Evolutionary conservation across 2,329 filamentous ascomycete genomes (phyloP).

Genomic region (Sporothrix euskadiensis): DNA sequence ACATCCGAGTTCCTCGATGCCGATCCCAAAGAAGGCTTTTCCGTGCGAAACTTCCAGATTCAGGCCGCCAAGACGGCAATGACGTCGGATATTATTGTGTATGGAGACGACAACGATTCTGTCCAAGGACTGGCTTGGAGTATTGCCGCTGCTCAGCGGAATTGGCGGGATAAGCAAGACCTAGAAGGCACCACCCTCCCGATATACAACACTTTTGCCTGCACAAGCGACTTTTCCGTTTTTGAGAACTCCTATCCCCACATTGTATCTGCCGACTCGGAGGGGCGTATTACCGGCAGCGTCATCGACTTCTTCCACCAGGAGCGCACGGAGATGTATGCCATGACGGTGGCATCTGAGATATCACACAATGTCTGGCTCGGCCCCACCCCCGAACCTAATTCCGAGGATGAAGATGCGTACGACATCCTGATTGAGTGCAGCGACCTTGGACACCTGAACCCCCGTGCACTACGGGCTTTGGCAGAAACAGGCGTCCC

Average conservation of each 20-base stretch:
- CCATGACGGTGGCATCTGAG: conserved; percentile 86
- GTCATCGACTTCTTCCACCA: conserved; percentile 87
- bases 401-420: conserved; percentile 56
- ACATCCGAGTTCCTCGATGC: conserved; percentile 71
- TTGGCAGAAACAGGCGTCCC: conserved; percentile 58
- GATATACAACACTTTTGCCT: conserved; percentile 83
- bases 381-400: conserved; percentile 77
- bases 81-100: conserved; percentile 89
- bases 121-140: conserved; percentile 65
- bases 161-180: conserved; percentile 69
- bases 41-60: conserved; percentile 95
- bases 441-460: conserved; percentile 77
- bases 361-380: conserved; percentile 89
- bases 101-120: conserved; percentile 69
- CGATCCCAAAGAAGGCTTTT: conserved; percentile 88
- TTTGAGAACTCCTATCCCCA: conserved; percentile 71
- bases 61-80: conserved; percentile 85
- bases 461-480: conserved; percentile 64
- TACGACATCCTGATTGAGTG: conserved; percentile 89
- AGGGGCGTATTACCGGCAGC: conserved; percentile 70
- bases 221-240: conserved; percentile 61
- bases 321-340: conserved; percentile 88
- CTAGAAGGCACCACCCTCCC: conserved; percentile 56
- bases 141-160: conserved; percentile 73
- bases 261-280: conserved; percentile 73